Percentiles rank a stretch among this genome's conserved stretches.
Evolutionary conservation across 1,284 basidiomycete species (phyloP).

Genomic region (Marasmius fiardii): DNA sequence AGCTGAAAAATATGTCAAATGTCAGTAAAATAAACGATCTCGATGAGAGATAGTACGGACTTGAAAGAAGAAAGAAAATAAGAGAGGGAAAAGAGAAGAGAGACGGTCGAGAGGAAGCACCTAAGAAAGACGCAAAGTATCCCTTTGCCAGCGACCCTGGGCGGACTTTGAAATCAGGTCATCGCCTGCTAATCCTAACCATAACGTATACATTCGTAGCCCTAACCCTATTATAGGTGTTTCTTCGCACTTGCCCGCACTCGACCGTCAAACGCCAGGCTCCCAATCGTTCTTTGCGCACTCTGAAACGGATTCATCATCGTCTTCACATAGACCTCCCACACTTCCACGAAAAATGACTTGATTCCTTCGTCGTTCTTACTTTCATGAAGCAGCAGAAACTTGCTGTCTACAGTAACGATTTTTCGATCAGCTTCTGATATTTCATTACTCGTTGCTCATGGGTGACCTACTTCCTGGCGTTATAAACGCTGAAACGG

Average conservation of each 20-base stretch:
- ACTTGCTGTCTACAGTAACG: slow-evolving; percentile 74
- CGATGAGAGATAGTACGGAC: slow-evolving; percentile 1
- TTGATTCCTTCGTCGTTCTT: slow-evolving; percentile 97
- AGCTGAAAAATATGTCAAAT: slow-evolving; percentile 24
- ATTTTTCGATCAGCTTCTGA: slow-evolving; percentile 20
- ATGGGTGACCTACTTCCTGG: slow-evolving; percentile 74
- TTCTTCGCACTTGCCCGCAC: slow-evolving; percentile 87
- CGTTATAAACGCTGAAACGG: slow-evolving; percentile 89
- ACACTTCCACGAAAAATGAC: slow-evolving; percentile 87
- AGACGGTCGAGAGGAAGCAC: slow-evolving; percentile 20
- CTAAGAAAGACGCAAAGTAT: neutral
- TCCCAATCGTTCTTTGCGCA: slow-evolving; percentile 79
- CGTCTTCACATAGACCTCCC: slow-evolving; percentile 95
- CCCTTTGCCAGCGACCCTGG: neutral
- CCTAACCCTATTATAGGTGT: slow-evolving; percentile 53
- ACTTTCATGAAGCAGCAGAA: slow-evolving; percentile 86
- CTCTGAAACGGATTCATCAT: slow-evolving; percentile 92
- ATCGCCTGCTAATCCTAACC: slow-evolving; percentile 6
- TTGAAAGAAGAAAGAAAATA: slow-evolving; percentile 26
- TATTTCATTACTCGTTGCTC: slow-evolving; percentile 3
- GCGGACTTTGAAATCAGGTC: neutral
- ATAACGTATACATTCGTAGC: neutral
- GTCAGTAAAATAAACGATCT: slow-evolving; percentile 19
- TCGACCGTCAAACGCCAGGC: slow-evolving; percentile 75
- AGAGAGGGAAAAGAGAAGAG: slow-evolving; percentile 28